Evolutionary conservation across 2,329 filamentous ascomycete species (phyloP).

Genomic region (Truncatella angustata): DNA sequence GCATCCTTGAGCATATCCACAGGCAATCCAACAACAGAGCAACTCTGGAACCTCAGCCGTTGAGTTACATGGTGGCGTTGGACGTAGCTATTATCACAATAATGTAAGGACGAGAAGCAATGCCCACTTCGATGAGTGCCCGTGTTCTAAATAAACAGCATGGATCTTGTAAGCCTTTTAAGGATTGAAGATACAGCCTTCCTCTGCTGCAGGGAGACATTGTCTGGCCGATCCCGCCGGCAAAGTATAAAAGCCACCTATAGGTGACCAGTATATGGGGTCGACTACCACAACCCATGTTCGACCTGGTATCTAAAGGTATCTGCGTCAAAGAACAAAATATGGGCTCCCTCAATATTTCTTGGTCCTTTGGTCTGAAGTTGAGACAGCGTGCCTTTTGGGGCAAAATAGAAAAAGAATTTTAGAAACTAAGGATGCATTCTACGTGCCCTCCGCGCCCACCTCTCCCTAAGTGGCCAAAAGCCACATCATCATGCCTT

Average conservation of each 20-base stretch:
- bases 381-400: not conserved
- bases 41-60: not conserved
- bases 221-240: constrained; percentile 4
- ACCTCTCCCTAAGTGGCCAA: constrained; percentile 15
- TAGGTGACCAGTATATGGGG: constrained; percentile 3
- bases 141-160: no score
- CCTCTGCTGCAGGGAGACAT: not conserved
- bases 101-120: no score
- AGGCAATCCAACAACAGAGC: not conserved
- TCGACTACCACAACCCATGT: not conserved
- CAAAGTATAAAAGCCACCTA: constrained; percentile 8
- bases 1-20: not conserved
- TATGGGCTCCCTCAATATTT: not conserved
- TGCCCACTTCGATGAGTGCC: no score
- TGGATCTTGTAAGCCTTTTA: no score
- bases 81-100: not conserved
- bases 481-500: constrained; percentile 12
- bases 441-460: not conserved
- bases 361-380: not conserved
- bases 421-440: not conserved
- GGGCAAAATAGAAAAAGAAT: no score
- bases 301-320: not conserved
- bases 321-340: not conserved
- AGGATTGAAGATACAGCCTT: no score
- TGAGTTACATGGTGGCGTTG: not conserved